These are phyloP conservation scores for Xylariaceae sp. DNA, from an alignment of 2,329 filamentous ascomycete genomes.

Conservation along the genomic window DNA sequence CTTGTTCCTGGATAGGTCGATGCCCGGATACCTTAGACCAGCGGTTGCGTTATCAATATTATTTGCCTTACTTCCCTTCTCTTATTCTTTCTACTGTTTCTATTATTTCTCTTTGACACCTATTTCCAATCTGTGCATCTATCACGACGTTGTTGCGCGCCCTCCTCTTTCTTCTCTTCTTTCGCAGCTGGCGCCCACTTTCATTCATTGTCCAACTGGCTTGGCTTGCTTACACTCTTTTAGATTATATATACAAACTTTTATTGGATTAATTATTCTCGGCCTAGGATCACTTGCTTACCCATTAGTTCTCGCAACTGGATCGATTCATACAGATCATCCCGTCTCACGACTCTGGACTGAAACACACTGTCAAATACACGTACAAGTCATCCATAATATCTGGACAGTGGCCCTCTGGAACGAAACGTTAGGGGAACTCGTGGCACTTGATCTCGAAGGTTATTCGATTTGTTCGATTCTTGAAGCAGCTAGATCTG, in stretches of 20 bases:
- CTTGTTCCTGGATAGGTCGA: conserved; percentile 34
- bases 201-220: conserved; percentile 49
- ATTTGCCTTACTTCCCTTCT: conserved; percentile 29
- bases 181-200: conserved; percentile 40
- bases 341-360: conserved; percentile 21
- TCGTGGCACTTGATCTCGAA: conserved; percentile 14
- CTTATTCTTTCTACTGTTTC: conserved; percentile 31
- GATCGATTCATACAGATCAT: conserved; percentile 18
- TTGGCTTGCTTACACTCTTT: conserved; percentile 57
- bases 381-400: conserved; percentile 13
- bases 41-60: conserved; percentile 37
- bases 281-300: conserved; percentile 26
- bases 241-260: conserved; percentile 30
- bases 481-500: conserved; percentile 44
- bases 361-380: conserved; percentile 7
- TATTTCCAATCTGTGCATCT: conserved; percentile 25
- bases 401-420: conserved; percentile 15
- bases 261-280: conserved; percentile 34
- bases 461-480: conserved; percentile 32
- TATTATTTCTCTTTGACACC: conserved; percentile 37
- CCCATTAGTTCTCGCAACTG: conserved; percentile 23
- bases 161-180: conserved; percentile 36
- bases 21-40: conserved; percentile 32
- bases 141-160: conserved; percentile 32
- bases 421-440: conserved; percentile 14